Evolutionary conservation across 2,329 filamentous ascomycete genomes (phyloP), one percentile per base, ranked within the genome.

Genomic region (Magnaporthiopsis rhizophila): DNA sequence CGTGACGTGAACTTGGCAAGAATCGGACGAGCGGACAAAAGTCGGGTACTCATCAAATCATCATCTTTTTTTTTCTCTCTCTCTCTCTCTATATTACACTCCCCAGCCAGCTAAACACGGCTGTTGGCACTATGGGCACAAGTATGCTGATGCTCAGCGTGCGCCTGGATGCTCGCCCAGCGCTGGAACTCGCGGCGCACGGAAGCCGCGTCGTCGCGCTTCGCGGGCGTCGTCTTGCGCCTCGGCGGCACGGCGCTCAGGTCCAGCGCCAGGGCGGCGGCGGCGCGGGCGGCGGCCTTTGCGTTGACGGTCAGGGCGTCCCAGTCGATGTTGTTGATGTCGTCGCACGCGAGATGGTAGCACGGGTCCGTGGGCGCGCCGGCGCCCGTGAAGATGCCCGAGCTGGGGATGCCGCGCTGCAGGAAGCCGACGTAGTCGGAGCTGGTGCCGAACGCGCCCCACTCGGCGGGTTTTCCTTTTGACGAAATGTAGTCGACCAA

Each of bases 401-500:
- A 82, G 57, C 73, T 79, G 24, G 78, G 83, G 69, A 86, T 86
- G 53, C 83, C 81, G 32, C 80, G 75, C 56, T 82, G 76, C 45
- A 84, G 76, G 76, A 89, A 88, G 1, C 83, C 80, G 15, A 81
- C 83, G 67, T 88, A 88, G 71, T 90, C 83, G 56, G 82, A 80
- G 38, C 78, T 76, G 0, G 75, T 79, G 73, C 81, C 84, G 67
- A 74, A 70, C 69, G 80, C 83, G 74, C 85, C 85, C 13, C 72
- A 72, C 63, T 78, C 74, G 13, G 88, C 89, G 69, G 88, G 88
- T 65, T 90, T 80, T 21, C 89, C 89, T 34, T 88, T 88, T 0
- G 84, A 82, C 2, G 82, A 84, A 56, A 83, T 85, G 70, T 90
- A 90, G 72, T 90, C 88, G 0, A 84, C 84, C 66, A 81, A 85